These are phyloP conservation scores for Trichoderma sp. DNA, from an alignment of 2,329 filamentous ascomycete genomes.

Conservation along the genomic window DNA sequence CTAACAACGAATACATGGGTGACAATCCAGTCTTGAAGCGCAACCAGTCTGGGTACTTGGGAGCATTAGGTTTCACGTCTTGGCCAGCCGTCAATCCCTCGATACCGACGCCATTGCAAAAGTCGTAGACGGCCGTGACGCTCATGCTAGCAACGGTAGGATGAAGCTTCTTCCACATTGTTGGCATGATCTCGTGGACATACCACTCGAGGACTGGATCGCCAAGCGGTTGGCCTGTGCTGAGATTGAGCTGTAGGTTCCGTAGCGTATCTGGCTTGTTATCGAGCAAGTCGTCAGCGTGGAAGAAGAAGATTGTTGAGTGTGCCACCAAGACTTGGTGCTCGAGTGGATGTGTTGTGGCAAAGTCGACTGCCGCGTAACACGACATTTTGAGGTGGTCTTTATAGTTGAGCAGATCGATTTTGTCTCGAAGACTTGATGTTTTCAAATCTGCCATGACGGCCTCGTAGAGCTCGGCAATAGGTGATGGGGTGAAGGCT, in stretches of 20 bases:
- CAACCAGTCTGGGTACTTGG: neutral
- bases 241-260: neutral
- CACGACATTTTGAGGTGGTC: neutral
- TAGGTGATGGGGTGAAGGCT: neutral
- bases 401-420: neutral
- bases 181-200: neutral
- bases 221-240: neutral
- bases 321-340: neutral
- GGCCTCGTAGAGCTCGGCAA: neutral
- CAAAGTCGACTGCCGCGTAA: neutral
- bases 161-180: neutral
- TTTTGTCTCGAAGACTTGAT: neutral
- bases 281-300: neutral
- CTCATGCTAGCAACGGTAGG: neutral
- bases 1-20: neutral
- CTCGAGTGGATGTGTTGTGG: neutral
- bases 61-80: neutral
- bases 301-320: neutral
- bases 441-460: neutral
- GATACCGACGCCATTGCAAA: neutral
- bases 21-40: neutral
- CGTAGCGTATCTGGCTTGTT: neutral
- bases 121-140: neutral
- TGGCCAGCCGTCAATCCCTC: neutral
- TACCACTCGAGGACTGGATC: neutral